Base-by-base conservation (phyloP, 495 filamentous ascomycete species). In the Aspergillus sclerotioniger region DNA sequence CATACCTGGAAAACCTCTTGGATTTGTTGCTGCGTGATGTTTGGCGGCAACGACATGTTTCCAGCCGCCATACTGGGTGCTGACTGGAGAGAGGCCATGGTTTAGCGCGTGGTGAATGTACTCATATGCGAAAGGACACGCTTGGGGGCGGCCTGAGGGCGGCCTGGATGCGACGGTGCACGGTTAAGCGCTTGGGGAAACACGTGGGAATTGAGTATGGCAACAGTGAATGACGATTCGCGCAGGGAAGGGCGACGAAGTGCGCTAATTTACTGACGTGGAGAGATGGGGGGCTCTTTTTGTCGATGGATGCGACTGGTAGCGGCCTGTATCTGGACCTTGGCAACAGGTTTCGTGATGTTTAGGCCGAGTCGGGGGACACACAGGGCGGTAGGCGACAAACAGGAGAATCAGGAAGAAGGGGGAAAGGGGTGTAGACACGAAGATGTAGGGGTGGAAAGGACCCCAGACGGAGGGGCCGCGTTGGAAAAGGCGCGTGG, bases 11-110 rank as follows among this genome's bases (percentile, higher is more conserved):
- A 79, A 43, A 83, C 73, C 56, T 88, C 87, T 67, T 87, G 83
- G 28, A 86, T 73, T 63, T 87, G 81, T 58, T 83, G 79, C 57
- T 78, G 79, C 32, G 80, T 86, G 61, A 86, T 67, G 60, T 82
- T 80, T 32, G 78, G 67, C 39, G 84, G 77, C 63, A 87, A 66
- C 46, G 71, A 67, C 58, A 79, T 77, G 62, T 83, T 86, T 54
- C 74, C 77, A 65, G 84, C 78, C 70, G 87, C 84, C 68, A 86
- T 76, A 55, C 80, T 81, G 45, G 87, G 83, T 51, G 85, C 77
- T 59, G 83, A 76, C 74, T 93, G 89, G 62, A 90, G 83, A 37
- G 89, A 91, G 67, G 90, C 84, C 90, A 95, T 95, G 57, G 52
- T 81, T 74, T 61, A 67, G 64, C 65, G 65, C 66, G 63, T 67